phyloP scores from a whole-genome alignment of 176 grass and related monocot species.

The maize (Zea mays) region DNA sequence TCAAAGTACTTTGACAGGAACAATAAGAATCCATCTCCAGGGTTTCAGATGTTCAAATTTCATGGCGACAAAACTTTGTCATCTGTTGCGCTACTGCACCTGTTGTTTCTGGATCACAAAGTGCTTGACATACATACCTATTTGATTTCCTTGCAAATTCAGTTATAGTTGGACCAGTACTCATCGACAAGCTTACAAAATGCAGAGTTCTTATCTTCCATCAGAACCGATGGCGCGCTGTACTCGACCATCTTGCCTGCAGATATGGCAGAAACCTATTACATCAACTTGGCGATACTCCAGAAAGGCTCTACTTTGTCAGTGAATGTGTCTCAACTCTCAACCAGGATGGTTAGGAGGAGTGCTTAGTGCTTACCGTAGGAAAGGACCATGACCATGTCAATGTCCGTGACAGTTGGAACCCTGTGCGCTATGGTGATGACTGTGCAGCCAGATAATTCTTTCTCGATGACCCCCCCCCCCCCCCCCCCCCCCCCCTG shows the following conservation, averaged over 20 bases:
- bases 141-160: conserved; percentile 25
- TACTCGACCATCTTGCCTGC: conserved; percentile 82
- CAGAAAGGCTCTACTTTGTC: background rate
- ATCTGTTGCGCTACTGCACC: background rate
- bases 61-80: background rate
- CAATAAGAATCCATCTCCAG: conserved; percentile 32
- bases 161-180: conserved; percentile 80
- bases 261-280: conserved; percentile 5
- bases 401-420: conserved; percentile 80
- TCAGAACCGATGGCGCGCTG: conserved; percentile 62
- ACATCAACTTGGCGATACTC: background rate
- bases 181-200: conserved; percentile 77
- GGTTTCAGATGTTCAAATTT: conserved; percentile 9
- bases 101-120: background rate
- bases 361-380: conserved; percentile 60
- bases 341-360: background rate
- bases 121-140: background rate
- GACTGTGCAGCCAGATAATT: conserved; percentile 75
- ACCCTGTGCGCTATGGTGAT: conserved; percentile 84
- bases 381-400: conserved; percentile 82
- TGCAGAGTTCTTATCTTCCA: conserved; percentile 63
- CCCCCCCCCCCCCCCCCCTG: conserved; percentile 43
- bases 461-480: conserved; percentile 51
- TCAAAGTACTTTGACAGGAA: conserved; percentile 36
- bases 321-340: background rate